Conservation (phyloP, 2,329 filamentous ascomycete species). For the Rhexocercosporidium sp. region DNA sequence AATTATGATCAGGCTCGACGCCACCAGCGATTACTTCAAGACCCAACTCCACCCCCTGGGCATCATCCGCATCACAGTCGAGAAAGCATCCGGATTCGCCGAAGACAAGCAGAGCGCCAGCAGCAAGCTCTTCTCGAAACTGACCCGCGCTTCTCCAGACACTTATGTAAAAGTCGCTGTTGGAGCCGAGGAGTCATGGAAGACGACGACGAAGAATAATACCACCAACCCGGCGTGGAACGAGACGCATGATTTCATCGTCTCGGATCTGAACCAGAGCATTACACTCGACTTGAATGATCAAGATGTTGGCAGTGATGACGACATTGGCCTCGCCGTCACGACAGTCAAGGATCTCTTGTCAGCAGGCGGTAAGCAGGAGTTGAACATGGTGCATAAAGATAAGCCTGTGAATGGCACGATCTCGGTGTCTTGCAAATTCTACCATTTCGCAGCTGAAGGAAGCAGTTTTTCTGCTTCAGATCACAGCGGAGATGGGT, state of each 20-base stretch:
- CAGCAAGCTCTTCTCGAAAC: conserved; percentile 23
- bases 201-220: conserved; percentile 20
- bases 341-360: conserved; percentile 25
- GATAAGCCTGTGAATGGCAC: conserved; percentile 15
- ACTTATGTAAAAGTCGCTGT: conserved; percentile 18
- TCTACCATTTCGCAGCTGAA: conserved; percentile 18
- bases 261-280: conserved; percentile 24
- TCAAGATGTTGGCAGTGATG: conserved; percentile 20
- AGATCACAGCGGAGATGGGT: conserved; percentile 15
- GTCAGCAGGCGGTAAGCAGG: conserved; percentile 15
- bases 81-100: conserved; percentile 21
- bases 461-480: conserved; percentile 17
- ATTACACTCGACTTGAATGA: conserved; percentile 21
- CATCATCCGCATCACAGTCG: conserved; percentile 20
- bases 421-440: conserved; percentile 18
- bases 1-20: conserved; percentile 21
- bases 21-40: conserved; percentile 27
- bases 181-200: conserved; percentile 21
- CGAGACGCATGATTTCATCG: conserved; percentile 24
- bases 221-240: conserved; percentile 20
- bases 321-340: conserved; percentile 22
- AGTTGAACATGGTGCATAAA: conserved; percentile 20
- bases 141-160: conserved; percentile 19
- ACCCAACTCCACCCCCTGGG: conserved; percentile 19
- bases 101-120: conserved; percentile 12